Evolutionary conservation across 768 basidiomycete species (phyloP).

Genomic region (Hericium alpestre): DNA sequence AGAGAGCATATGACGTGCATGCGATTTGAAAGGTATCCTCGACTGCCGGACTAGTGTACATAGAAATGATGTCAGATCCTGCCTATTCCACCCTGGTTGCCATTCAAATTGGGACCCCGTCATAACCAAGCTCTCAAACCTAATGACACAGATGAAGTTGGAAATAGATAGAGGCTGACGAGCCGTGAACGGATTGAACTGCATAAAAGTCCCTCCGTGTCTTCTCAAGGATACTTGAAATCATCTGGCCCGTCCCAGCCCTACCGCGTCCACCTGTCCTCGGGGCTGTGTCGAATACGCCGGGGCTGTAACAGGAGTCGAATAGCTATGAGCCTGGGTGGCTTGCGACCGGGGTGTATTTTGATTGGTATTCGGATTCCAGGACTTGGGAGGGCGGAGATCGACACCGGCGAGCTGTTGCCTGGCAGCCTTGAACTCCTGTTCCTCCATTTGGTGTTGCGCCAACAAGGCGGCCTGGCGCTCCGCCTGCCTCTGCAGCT

Average conservation of each 20-base stretch:
- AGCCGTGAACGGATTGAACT: background rate
- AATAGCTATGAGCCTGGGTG: background rate
- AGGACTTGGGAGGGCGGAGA: slow-evolving; percentile 65
- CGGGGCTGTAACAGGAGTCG: slow-evolving; percentile 3
- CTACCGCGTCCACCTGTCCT: slow-evolving; percentile 14
- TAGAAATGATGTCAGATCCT: too few relatives aligned
- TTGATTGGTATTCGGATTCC: slow-evolving; percentile 34
- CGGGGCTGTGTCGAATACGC: slow-evolving; percentile 8
- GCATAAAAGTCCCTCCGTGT: background rate
- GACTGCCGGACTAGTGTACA: too few relatives aligned
- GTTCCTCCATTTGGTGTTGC: slow-evolving; percentile 72
- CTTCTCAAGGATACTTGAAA: background rate
- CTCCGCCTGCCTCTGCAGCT: slow-evolving; percentile 79
- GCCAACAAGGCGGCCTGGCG: slow-evolving; percentile 65
- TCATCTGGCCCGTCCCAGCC: slow-evolving; percentile 11
- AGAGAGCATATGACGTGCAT: too few relatives aligned
- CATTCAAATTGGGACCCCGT: too few relatives aligned
- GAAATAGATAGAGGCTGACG: slow-evolving; percentile 1
- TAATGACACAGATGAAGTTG: background rate
- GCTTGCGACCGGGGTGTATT: slow-evolving; percentile 10
- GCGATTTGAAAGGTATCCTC: too few relatives aligned
- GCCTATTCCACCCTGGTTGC: too few relatives aligned
- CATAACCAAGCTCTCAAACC: background rate
- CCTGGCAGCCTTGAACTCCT: slow-evolving; percentile 72
- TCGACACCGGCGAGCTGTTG: slow-evolving; percentile 69